Evolutionary conservation across 108 stramenopile genomes (phyloP), one percentile per base, ranked within the genome.

Genomic region (Skeletonema marinoi): DNA sequence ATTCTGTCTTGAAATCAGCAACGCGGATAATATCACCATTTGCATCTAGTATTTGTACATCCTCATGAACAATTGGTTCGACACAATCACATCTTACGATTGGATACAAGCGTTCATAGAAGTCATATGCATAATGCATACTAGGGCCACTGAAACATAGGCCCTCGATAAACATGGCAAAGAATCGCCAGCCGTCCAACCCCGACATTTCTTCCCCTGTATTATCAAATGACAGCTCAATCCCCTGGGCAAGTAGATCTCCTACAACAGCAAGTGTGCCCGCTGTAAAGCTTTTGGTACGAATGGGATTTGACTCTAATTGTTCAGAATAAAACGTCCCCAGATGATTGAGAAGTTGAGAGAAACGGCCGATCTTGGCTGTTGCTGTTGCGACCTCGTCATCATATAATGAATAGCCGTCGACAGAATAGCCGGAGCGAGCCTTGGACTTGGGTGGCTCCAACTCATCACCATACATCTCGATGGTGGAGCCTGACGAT

Each of bases 151-250:
- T 73, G 31, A 73, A 60, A 32, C 60, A 73, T 17, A 38, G 61
- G 7, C 71, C 71, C 61, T 73, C 71, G 10, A 73, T 60, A 46
- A 73, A 73, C 71, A 73, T 73, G 14, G 71, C 71, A 32, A 73
- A 63, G 2, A 63, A 50, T 32, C 71, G 39, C 11, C 71, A 38
- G 13, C 31, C 38, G 31, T 73, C 71, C 16, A 60, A 50, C 30
- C 46, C 50, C 6, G 31, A 21, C 33, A 8, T 16, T 6, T 41
- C 70, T 62, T 46, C 58, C 29, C 67, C 19, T 14, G 48, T 13
- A 63, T 61, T 29, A 31, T 60, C 25, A 14, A 31, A 33, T 17
- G 17, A 17, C 29, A 38, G 21, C 59, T 73, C 71, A 50, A 73
- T 73, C 6, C 61, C 32, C 25, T 73, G 71, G 5, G 71, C 71